These are phyloP conservation scores for Claviceps cyperi DNA, from an alignment of 2,329 filamentous ascomycete species.

Conservation along the genomic window DNA sequence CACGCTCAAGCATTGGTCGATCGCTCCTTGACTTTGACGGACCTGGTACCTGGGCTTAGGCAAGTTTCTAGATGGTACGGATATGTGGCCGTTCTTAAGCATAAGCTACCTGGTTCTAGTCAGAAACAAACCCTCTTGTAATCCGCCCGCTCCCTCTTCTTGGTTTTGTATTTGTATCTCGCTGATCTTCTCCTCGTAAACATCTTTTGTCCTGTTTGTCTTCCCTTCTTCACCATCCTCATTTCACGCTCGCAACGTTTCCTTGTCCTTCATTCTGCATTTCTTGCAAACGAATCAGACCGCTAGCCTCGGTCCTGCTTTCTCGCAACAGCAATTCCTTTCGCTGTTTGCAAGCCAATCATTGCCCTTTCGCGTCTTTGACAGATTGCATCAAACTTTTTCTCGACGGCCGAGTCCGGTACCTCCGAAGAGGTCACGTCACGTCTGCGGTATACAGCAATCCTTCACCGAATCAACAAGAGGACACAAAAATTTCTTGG, in stretches of 20 bases:
- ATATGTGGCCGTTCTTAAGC: not conserved
- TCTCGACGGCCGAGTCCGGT: slow-evolving; percentile 22
- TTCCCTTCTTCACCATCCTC: slow-evolving; percentile 2
- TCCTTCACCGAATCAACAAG: not conserved
- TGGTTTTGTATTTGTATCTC: not conserved
- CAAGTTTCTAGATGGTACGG: not conserved
- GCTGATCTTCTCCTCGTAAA: not conserved
- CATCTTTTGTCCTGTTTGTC: not conserved
- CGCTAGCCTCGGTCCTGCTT: slow-evolving; percentile 9
- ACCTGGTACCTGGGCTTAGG: not conserved
- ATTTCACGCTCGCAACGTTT: not conserved
- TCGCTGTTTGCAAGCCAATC: slow-evolving; percentile 17
- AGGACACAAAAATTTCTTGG: not conserved
- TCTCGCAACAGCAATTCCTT: slow-evolving; percentile 11
- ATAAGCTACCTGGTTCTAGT: too few relatives aligned
- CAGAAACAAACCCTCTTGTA: not conserved
- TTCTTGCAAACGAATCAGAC: slow-evolving; percentile 1
- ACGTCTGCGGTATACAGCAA: slow-evolving; percentile 1
- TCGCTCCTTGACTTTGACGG: not conserved
- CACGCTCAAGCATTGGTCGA: too few relatives aligned
- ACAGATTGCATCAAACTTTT: slow-evolving; percentile 26
- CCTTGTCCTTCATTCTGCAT: slow-evolving; percentile 12
- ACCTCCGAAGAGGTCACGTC: not conserved
- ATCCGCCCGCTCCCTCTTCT: not conserved
- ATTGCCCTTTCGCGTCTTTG: slow-evolving; percentile 32